A percentile compares a stretch with the other conserved stretches of the same genome.
Conservation (phyloP, 345 rosid genomes). For the Laguncularia racemosa region DNA sequence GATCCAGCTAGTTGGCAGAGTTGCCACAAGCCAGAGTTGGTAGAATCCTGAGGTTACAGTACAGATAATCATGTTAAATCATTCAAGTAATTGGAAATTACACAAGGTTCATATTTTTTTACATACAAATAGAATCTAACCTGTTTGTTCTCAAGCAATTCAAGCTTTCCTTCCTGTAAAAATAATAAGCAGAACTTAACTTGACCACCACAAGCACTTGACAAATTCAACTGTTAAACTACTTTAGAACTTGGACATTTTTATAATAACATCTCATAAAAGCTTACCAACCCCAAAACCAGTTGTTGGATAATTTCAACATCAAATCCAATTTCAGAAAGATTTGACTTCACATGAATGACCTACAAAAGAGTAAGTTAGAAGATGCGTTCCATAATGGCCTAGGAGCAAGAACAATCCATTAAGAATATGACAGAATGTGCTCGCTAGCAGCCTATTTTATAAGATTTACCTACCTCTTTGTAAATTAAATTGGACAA, state of each 20-base stretch:
- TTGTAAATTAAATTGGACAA: no score
- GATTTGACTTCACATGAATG: slow-evolving; percentile 53
- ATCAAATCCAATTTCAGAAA: slow-evolving; percentile 74
- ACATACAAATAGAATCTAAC: slow-evolving; percentile 20
- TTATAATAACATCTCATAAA: slow-evolving; percentile 3
- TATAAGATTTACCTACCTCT: no score
- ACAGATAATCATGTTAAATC: neutral
- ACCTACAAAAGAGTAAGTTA: slow-evolving; percentile 35
- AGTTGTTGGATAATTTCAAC: slow-evolving; percentile 55
- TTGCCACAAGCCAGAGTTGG: slow-evolving; percentile 71
- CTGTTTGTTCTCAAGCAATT: slow-evolving; percentile 72
- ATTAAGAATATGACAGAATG: no score
- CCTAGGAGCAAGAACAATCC: no score
- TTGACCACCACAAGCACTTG: neutral
- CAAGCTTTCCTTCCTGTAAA: slow-evolving; percentile 80
- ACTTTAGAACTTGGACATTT: neutral
- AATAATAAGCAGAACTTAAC: slow-evolving; percentile 7
- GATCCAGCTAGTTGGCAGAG: slow-evolving; percentile 62
- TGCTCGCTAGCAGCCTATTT: no score
- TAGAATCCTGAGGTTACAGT: slow-evolving; percentile 37
- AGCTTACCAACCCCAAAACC: slow-evolving; percentile 77
- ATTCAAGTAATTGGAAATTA: neutral
- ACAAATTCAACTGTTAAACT: neutral
- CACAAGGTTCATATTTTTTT: neutral
- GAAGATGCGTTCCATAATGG: neutral